Evolutionary conservation across 495 filamentous ascomycete species (phyloP), one percentile per base, ranked within the genome.

Genomic region (Lichina pygmaea): DNA sequence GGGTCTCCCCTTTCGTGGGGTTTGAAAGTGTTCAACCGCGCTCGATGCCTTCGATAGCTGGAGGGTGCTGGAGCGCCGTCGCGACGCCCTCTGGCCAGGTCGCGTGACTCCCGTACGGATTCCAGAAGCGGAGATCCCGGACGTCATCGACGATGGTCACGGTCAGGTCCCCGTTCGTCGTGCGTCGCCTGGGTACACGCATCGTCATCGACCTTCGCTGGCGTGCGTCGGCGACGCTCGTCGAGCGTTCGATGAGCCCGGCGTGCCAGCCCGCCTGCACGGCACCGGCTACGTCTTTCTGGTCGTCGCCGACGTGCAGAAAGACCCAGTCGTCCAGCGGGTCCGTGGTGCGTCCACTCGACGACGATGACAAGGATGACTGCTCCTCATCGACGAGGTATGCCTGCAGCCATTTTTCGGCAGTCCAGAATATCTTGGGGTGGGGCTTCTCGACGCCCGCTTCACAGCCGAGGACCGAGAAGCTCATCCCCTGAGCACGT

Each of bases 391-490:
- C 53, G 7, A 42, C 34, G 12, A 52, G 42, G 7, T 42, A 49
- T 46, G 53, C 50, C 15, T 34, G 30, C 31, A 56, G 34, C 46
- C 62, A 43, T 11, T 58, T 53, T 47, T 59, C 62, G 1, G 75
- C 78, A 10, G 73, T 68, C 32, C 72, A 59, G 48, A 79, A 89
- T 33, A 86, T 78, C 12, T 58, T 17, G 6, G 46, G 52, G 51
- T 70, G 59, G 2, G 81, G 81, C 57, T 89, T 89, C 52, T 71
- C 69, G 31, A 55, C 57, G 0, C 77, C 81, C 12, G 74, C 72
- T 49, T 85, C 78, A 51, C 84, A 86, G 46, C 77, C 81, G 40
- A 80, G 66, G 24, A 72, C 67, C 1, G 77, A 61, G 46, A 86
- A 71, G 49, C 78, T 69, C 17, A 86, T 51, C 52, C 81, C 72